Evolutionary conservation across 169 alveolate genomes (phyloP).

Genomic region (Cryptosporidium ubiquitum): DNA sequence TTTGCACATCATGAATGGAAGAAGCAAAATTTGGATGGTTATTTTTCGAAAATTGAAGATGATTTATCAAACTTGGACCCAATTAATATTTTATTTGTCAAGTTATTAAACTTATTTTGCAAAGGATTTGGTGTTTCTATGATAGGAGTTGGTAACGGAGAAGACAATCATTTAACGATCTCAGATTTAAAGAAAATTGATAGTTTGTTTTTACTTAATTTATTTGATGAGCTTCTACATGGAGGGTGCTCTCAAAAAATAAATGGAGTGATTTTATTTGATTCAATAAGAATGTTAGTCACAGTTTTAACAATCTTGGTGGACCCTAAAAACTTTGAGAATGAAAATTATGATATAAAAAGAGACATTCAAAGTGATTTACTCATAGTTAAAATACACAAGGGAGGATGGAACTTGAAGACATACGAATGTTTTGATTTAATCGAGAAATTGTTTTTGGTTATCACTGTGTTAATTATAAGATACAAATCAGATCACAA

Average conservation of each 20-base stretch:
- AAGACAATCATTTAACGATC: not conserved
- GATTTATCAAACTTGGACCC: slow-evolving; percentile 8
- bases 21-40: not conserved
- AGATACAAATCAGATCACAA: not conserved
- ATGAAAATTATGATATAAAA: slow-evolving; percentile 28
- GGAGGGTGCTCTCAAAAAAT: not conserved
- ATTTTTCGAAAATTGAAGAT: not conserved
- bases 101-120: slow-evolving; percentile 8
- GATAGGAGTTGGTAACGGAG: not conserved
- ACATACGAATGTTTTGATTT: slow-evolving; percentile 5
- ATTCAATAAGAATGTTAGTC: slow-evolving; percentile 43
- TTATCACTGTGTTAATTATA: slow-evolving; percentile 17
- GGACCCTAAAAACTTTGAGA: slow-evolving; percentile 4
- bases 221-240: slow-evolving; percentile 13
- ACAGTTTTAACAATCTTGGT: slow-evolving; percentile 19
- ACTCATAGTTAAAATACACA: not conserved
- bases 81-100: slow-evolving; percentile 12
- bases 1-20: not conserved
- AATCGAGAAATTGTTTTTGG: slow-evolving; percentile 14
- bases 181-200: not conserved
- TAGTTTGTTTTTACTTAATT: slow-evolving; percentile 5
- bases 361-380: slow-evolving; percentile 30
- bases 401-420: not conserved
- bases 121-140: slow-evolving; percentile 34
- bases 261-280: not conserved